phyloP scores from a whole-genome alignment of 495 filamentous ascomycete species.

The Xylaria curta region DNA sequence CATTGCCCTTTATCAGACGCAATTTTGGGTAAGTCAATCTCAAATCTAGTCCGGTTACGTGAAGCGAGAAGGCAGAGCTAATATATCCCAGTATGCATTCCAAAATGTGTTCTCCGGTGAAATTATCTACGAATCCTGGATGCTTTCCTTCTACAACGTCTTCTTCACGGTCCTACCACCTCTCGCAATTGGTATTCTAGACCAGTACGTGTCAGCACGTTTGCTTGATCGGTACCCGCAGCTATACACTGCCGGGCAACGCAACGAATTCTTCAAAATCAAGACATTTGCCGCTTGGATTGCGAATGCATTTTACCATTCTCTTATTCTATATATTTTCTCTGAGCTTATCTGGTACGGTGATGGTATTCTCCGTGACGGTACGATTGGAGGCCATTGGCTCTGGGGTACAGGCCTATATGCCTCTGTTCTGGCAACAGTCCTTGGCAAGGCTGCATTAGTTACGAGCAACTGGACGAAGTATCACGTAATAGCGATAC shows the following conservation, averaged over 20 bases:
- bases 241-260: constrained; percentile 91
- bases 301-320: constrained; percentile 93
- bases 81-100: constrained; percentile 78
- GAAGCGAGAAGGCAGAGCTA: constrained; percentile 32
- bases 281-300: constrained; percentile 94
- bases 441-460: constrained; percentile 92
- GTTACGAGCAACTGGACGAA: constrained; percentile 99
- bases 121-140: constrained; percentile 99
- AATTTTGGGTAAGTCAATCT: constrained; percentile 84
- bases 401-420: constrained; percentile 95
- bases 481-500: constrained; percentile 94
- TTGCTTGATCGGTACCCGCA: constrained; percentile 98
- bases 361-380: constrained; percentile 77
- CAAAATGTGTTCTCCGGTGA: constrained; percentile 98
- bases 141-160: constrained; percentile 98
- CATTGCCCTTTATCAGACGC: constrained; percentile 97
- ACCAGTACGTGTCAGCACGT: constrained; percentile 96
- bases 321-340: constrained; percentile 85
- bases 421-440: constrained; percentile 86
- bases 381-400: constrained; percentile 89
- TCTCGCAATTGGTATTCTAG: constrained; percentile 94
- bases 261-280: constrained; percentile 89
- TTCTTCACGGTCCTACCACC: constrained; percentile 96
- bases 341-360: constrained; percentile 79
- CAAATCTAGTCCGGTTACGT: neutral